Base-by-base conservation (phyloP, 208 protist species). In the Acanthamoeba royreba region DNA sequence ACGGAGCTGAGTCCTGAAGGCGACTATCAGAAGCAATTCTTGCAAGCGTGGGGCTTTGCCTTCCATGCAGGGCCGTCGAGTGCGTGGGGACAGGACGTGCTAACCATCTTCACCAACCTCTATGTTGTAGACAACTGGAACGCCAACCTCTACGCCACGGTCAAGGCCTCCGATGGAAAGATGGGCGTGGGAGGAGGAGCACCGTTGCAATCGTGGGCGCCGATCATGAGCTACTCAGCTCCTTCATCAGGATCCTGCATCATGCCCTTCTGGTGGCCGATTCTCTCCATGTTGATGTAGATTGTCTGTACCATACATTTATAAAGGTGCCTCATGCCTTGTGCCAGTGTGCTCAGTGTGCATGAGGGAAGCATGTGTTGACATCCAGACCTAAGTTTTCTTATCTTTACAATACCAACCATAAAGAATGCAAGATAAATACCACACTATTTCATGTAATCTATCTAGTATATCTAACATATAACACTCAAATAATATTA, bases 61-160 rank as follows among this genome's bases (percentile, higher is more conserved):
- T 92, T 92, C 81, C 49, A 19, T 19, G 47, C 33, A 25, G 15
- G 15, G 22, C 45, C 33, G 46, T 85, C 47, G 45, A 38, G 31
- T 47, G 40, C 33, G 31, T 89, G 81, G 81, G 31, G 31, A 66
- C 35, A 35, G 35, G 81, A 89, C 40, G 81, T 89, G 45, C 22
- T 89, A 17, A 45, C 74, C 13, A 9, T 89, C 31, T 89, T 35
- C 35, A 45, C 45, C 33, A 89, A 46, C 81, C 45, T 89, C 46
- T 25, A 89, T 19, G 81, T 89, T 9, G 81, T 89, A 19, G 81
- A 89, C 40, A 89, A 89, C 86, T 92, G 86, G 86, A 17, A 92
- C 86, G 31, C 61, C 19, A 72, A 92, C 58, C 19, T 69, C 19
- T 92, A 92, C 69, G 47, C 31, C 47, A 47, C 47, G 13, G 86